phyloP scores from a whole-genome alignment of 805 yeast species.

The Saccharomycopsis sp. region DNA sequence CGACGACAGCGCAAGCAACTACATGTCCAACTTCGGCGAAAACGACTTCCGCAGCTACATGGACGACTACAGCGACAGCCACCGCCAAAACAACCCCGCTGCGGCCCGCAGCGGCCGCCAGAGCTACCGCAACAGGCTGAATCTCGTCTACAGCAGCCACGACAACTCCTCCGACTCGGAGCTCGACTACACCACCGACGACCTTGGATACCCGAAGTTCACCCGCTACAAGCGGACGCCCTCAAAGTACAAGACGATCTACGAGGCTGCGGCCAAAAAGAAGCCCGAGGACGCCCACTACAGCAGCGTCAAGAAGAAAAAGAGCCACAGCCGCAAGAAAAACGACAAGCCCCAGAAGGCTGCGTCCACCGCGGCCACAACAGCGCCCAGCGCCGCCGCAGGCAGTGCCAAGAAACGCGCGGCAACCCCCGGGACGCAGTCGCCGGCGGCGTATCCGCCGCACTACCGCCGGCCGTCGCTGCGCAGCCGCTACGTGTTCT shows the following conservation, averaged over 20 bases:
- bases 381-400: background rate
- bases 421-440: background rate
- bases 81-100: constrained; percentile 13
- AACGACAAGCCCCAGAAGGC: background rate
- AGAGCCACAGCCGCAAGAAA: constrained; percentile 3
- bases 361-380: background rate
- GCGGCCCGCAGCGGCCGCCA: constrained; percentile 21
- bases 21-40: constrained; percentile 1
- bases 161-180: constrained; percentile 20
- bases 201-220: constrained; percentile 18
- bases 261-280: constrained; percentile 2
- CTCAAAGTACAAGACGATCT: background rate
- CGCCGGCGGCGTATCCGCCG: too few species aligned
- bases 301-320: constrained; percentile 3
- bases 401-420: background rate
- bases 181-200: constrained; percentile 20
- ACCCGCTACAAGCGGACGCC: constrained; percentile 14
- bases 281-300: constrained; percentile 4
- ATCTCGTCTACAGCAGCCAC: constrained; percentile 22
- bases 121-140: constrained; percentile 18
- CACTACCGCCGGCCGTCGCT: constrained; percentile 7
- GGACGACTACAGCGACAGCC: background rate
- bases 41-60: background rate
- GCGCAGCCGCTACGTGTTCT: background rate
- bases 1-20: background rate